Percentiles rank a stretch among this genome's conserved stretches.
These are phyloP conservation scores for Solanum boliviense DNA, from an alignment of 257 asterid species.

Conservation along the genomic window DNA sequence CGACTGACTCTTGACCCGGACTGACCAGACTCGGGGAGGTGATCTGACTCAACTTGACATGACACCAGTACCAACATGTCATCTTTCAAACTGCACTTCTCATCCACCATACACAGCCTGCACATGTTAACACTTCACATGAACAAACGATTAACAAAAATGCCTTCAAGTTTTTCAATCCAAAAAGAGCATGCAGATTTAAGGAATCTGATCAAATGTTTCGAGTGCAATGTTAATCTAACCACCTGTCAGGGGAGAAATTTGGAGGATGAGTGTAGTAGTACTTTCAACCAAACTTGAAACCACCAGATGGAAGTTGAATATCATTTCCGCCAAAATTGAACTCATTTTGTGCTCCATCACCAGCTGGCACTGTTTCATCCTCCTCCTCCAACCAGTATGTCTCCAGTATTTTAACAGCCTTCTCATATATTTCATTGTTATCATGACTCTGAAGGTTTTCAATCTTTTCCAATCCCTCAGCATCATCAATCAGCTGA, in stretches of 20 bases:
- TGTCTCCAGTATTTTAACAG: conserved; percentile 76
- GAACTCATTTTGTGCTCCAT: conserved; percentile 49
- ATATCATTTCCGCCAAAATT: conserved; percentile 58
- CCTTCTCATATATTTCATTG: conserved; percentile 84
- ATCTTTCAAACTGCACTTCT: conserved; percentile 18
- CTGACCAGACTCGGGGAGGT: conserved; percentile 43
- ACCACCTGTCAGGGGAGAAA: neutral
- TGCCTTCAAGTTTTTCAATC: neutral
- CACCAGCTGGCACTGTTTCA: conserved; percentile 39
- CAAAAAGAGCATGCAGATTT: neutral
- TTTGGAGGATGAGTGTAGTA: neutral
- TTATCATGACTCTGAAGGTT: conserved; percentile 81
- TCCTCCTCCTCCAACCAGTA: conserved; percentile 94
- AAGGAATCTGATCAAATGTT: neutral
- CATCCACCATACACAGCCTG: conserved; percentile 13
- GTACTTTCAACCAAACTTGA: conserved; percentile 59
- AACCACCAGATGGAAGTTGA: conserved; percentile 76
- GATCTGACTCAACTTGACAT: conserved; percentile 32
- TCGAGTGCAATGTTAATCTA: neutral
- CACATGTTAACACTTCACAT: neutral
- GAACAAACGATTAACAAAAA: neutral
- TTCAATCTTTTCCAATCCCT: conserved; percentile 83
- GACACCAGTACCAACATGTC: conserved; percentile 19
- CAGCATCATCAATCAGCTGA: conserved; percentile 72
- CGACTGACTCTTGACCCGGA: conserved; percentile 23